Conservation (phyloP, 2,329 filamentous ascomycete genomes). For the Pseudogymnoascus sp. region DNA sequence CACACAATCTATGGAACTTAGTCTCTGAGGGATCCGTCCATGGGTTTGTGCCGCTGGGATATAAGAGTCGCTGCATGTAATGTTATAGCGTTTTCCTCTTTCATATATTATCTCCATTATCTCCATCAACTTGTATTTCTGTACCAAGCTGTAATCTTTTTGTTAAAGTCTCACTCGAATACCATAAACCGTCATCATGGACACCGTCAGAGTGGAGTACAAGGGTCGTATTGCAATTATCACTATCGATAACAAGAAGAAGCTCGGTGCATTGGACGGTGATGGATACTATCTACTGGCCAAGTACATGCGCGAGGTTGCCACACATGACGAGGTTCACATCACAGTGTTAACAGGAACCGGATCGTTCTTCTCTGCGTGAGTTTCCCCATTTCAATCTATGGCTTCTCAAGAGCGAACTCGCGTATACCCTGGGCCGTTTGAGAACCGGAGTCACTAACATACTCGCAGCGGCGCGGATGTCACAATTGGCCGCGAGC, state of each 20-base stretch:
- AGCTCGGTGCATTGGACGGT: conserved; percentile 74
- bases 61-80: background rate
- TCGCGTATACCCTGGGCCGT: background rate
- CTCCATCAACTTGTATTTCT: background rate
- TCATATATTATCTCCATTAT: background rate
- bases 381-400: conserved; percentile 28
- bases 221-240: conserved; percentile 69
- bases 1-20: background rate
- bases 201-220: conserved; percentile 42
- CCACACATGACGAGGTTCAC: conserved; percentile 67
- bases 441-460: conserved; percentile 12
- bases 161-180: background rate
- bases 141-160: background rate
- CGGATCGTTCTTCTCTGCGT: conserved; percentile 77
- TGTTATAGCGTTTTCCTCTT: background rate
- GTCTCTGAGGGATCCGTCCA: background rate
- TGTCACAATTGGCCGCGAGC: conserved; percentile 48
- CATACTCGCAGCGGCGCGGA: conserved; percentile 60
- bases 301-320: conserved; percentile 66
- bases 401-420: background rate
- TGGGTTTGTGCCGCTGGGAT: background rate
- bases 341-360: conserved; percentile 77
- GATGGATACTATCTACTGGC: conserved; percentile 72
- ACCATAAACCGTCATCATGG: background rate
- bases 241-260: conserved; percentile 75